Evolutionary conservation across 805 yeast genomes (phyloP).

Genomic region (Starmerella ratchasimensis): DNA sequence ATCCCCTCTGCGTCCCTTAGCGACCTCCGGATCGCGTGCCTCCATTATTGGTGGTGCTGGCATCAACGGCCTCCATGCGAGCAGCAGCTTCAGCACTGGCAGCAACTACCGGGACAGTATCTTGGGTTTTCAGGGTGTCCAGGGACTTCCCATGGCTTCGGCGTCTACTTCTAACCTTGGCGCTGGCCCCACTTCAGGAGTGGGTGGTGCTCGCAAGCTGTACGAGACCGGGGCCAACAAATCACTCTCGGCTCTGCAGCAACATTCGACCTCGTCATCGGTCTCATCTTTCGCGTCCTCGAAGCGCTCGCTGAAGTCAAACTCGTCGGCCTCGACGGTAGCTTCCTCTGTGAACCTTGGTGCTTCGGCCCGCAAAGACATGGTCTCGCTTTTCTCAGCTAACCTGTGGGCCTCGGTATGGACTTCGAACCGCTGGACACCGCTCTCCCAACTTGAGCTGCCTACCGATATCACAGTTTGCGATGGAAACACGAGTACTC

Average conservation of each 20-base stretch:
- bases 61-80: too few relatives aligned
- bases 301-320: slow-evolving; percentile 8
- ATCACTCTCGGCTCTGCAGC: slow-evolving; percentile 7
- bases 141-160: too few relatives aligned
- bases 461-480: slow-evolving; percentile 14
- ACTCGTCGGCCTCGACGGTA: slow-evolving; percentile 10
- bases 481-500: slow-evolving; percentile 1
- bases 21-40: too few relatives aligned
- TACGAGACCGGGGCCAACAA: slow-evolving; percentile 12
- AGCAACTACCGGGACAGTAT: too few relatives aligned
- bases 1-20: too few relatives aligned
- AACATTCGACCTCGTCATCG: slow-evolving; percentile 12
- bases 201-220: too few relatives aligned
- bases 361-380: slow-evolving; percentile 4
- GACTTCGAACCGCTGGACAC: slow-evolving; percentile 19
- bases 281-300: slow-evolving; percentile 15
- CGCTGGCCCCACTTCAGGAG: too few relatives aligned
- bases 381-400: slow-evolving; percentile 11
- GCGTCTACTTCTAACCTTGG: too few relatives aligned
- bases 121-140: too few relatives aligned
- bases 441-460: slow-evolving; percentile 21
- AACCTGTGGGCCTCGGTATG: slow-evolving; percentile 22
- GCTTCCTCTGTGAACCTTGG: slow-evolving; percentile 9
- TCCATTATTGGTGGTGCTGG: too few relatives aligned
- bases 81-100: too few relatives aligned